Conservation (phyloP, 768 basidiomycete species). For the Lentinula detonsa region DNA sequence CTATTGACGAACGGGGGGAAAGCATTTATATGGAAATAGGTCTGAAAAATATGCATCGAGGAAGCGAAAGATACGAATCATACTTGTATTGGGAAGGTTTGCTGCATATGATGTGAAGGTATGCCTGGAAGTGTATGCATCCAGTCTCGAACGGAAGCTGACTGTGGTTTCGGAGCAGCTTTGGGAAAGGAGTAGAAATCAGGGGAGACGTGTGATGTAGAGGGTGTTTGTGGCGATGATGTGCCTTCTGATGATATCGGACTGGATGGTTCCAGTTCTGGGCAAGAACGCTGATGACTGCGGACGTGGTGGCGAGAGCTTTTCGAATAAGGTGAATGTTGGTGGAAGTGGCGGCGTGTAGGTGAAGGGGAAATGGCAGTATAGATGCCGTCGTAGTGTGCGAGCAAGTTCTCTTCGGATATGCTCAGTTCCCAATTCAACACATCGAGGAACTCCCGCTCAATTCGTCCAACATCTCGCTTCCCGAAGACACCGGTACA, state of each 20-base stretch:
- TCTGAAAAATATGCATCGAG: not conserved
- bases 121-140: not conserved
- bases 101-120: conserved; percentile 6
- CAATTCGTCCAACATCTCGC: conserved; percentile 74
- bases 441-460: conserved; percentile 77
- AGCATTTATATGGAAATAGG: too few relatives aligned
- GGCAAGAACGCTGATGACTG: conserved; percentile 1
- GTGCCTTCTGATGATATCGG: conserved; percentile 5
- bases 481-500: conserved; percentile 80
- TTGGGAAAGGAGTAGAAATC: not conserved
- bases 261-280: conserved; percentile 2
- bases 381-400: conserved; percentile 33
- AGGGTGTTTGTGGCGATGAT: conserved; percentile 5
- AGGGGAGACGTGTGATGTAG: not conserved
- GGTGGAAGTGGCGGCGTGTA: conserved; percentile 2
- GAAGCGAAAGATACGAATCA: not conserved
- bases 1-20: not conserved
- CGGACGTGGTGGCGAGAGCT: not conserved
- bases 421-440: conserved; percentile 70
- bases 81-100: conserved; percentile 12
- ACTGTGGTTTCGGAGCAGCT: not conserved
- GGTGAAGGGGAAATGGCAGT: conserved; percentile 7
- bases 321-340: not conserved
- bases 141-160: not conserved
- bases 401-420: conserved; percentile 57